A percentile compares a stretch with the other conserved stretches of the same genome.
Evolutionary conservation across 148 eudicot genomes (phyloP).

Genomic region (Rhododendron williamsianum): DNA sequence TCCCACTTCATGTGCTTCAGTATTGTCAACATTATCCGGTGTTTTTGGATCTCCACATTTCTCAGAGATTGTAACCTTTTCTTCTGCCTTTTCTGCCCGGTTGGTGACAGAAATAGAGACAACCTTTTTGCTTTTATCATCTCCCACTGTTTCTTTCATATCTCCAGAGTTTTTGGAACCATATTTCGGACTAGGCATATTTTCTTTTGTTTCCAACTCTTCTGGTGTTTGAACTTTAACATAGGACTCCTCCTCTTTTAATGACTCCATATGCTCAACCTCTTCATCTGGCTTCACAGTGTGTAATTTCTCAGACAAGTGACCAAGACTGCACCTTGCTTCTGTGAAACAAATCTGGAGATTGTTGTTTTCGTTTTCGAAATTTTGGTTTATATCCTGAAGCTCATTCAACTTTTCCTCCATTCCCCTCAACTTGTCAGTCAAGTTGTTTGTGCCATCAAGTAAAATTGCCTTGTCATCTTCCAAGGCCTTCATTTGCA

Average conservation of each 20-base stretch:
- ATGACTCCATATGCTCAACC: slow-evolving; percentile 13
- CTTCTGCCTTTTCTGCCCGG: slow-evolving; percentile 9
- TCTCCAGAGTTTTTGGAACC: not conserved
- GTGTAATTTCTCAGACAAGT: slow-evolving; percentile 41
- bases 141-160: slow-evolving; percentile 2
- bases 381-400: slow-evolving; percentile 44
- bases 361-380: slow-evolving; percentile 34
- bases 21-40: not conserved
- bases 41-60: not conserved
- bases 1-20: slow-evolving; percentile 7
- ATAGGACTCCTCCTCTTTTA: not conserved
- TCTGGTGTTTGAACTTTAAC: not conserved
- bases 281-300: slow-evolving; percentile 62
- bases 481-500: slow-evolving; percentile 59
- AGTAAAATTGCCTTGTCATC: slow-evolving; percentile 58
- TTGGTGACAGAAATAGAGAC: slow-evolving; percentile 6
- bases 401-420: slow-evolving; percentile 51
- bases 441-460: slow-evolving; percentile 44
- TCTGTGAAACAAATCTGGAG: slow-evolving; percentile 44
- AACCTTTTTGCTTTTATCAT: slow-evolving; percentile 13
- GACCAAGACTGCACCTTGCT: slow-evolving; percentile 59
- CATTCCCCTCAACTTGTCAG: slow-evolving; percentile 41
- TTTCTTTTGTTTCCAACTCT: slow-evolving; percentile 13
- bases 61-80: slow-evolving; percentile 6
- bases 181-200: not conserved